phyloP scores from a whole-genome alignment of 2,329 filamentous ascomycete species.

The Alternaria arborescens region DNA sequence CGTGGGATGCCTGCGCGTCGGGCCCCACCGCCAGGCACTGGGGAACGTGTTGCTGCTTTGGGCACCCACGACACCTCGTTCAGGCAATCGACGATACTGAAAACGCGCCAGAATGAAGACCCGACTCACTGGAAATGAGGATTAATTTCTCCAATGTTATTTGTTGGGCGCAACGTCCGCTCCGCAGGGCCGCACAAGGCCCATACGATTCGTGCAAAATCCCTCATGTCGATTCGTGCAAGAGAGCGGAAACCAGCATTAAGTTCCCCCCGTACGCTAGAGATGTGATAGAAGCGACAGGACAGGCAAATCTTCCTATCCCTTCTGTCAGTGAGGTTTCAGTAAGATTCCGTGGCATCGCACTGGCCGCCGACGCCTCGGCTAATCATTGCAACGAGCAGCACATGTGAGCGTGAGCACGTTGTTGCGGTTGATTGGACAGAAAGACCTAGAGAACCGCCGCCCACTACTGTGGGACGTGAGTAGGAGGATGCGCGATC shows the following conservation, averaged over 20 bases:
- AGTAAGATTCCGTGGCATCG: constrained; percentile 8
- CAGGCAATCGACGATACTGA: constrained; percentile 22
- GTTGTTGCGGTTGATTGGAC: constrained; percentile 27
- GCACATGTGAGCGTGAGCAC: constrained; percentile 31
- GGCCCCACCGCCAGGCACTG: constrained; percentile 20
- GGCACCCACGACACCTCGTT: constrained; percentile 9
- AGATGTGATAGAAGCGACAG: constrained; percentile 20
- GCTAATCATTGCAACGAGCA: constrained; percentile 9
- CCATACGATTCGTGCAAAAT: constrained; percentile 24
- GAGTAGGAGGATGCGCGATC: background rate
- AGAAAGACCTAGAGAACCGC: background rate
- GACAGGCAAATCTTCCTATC: constrained; percentile 22
- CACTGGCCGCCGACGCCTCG: constrained; percentile 10
- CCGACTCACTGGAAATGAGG: constrained; percentile 25
- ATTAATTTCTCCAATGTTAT: constrained; percentile 10
- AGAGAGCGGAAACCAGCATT: constrained; percentile 31
- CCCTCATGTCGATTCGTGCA: constrained; percentile 27
- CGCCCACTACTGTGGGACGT: background rate
- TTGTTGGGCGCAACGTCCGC: constrained; percentile 17
- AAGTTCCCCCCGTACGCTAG: constrained; percentile 46
- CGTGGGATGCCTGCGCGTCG: constrained; percentile 15
- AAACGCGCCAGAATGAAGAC: constrained; percentile 21
- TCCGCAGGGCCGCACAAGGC: constrained; percentile 19
- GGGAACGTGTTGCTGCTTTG: constrained; percentile 23
- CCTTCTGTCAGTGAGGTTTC: constrained; percentile 8